Conservation (phyloP, 371 early-diverging fungal genomes). For the Aphelidium insulamus region DNA sequence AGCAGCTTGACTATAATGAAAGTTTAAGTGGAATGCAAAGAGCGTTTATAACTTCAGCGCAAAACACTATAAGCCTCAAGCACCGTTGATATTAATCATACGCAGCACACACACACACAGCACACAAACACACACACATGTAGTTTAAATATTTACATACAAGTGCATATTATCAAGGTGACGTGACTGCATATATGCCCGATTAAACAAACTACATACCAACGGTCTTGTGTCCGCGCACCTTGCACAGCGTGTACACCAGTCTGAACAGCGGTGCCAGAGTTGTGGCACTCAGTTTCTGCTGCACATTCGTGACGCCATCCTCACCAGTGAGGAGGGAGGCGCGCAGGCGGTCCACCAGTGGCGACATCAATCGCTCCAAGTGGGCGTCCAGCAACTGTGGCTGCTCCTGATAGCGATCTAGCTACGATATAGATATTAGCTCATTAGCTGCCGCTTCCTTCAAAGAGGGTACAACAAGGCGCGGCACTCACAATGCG, state of each 20-base stretch:
- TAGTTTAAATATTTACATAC: too few relatives aligned
- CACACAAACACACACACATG: too few relatives aligned
- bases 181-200: too few relatives aligned
- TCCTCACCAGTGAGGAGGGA: slow-evolving; percentile 13
- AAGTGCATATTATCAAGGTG: too few relatives aligned
- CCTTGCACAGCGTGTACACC: slow-evolving; percentile 46
- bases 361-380: slow-evolving; percentile 38
- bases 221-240: slow-evolving; percentile 70
- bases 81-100: too few relatives aligned
- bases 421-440: slow-evolving; percentile 27
- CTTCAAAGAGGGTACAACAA: too few relatives aligned
- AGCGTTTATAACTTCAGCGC: too few relatives aligned
- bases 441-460: too few relatives aligned
- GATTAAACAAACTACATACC: too few relatives aligned
- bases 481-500: too few relatives aligned
- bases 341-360: slow-evolving; percentile 30
- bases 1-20: slow-evolving; percentile 45
- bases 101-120: too few relatives aligned
- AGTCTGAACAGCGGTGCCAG: slow-evolving; percentile 17
- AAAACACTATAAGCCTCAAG: too few relatives aligned
- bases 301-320: slow-evolving; percentile 6
- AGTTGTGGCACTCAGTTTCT: not conserved
- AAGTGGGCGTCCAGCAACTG: slow-evolving; percentile 65
- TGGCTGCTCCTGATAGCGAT: slow-evolving; percentile 65
- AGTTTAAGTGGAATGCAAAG: not conserved